phyloP scores from a whole-genome alignment of 169 alveolate genomes.

The Eimeria necatrix region DNA sequence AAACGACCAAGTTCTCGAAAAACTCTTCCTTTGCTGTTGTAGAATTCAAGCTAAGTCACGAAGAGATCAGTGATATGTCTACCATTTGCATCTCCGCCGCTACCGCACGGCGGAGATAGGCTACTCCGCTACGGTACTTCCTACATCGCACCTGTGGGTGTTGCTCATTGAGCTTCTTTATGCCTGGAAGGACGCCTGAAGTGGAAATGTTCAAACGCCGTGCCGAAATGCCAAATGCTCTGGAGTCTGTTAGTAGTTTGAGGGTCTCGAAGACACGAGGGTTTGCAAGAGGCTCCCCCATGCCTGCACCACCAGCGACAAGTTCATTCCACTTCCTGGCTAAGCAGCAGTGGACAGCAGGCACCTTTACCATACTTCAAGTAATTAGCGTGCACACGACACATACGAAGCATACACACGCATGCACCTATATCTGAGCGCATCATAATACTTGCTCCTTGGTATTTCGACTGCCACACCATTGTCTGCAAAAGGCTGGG shows the following conservation, averaged over 20 bases:
- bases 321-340: no score
- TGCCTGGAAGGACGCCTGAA: slow-evolving; percentile 92
- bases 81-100: background rate
- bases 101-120: background rate
- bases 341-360: no score
- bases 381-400: no score
- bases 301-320: slow-evolving; percentile 79
- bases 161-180: slow-evolving; percentile 87
- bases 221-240: slow-evolving; percentile 87
- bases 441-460: no score
- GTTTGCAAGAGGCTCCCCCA: slow-evolving; percentile 94
- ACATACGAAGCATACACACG: no score
- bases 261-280: slow-evolving; percentile 92
- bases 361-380: no score
- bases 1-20: no score
- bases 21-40: no score
- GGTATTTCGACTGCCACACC: no score
- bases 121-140: background rate
- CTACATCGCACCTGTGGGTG: slow-evolving; percentile 85
- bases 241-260: slow-evolving; percentile 84
- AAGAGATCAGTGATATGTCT: background rate
- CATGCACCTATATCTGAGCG: no score
- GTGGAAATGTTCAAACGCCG: slow-evolving; percentile 90
- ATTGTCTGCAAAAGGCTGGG: no score
- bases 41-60: background rate